phyloP scores from a whole-genome alignment of 1,284 basidiomycete species.

The Moesziomyces parantarcticus region DNA sequence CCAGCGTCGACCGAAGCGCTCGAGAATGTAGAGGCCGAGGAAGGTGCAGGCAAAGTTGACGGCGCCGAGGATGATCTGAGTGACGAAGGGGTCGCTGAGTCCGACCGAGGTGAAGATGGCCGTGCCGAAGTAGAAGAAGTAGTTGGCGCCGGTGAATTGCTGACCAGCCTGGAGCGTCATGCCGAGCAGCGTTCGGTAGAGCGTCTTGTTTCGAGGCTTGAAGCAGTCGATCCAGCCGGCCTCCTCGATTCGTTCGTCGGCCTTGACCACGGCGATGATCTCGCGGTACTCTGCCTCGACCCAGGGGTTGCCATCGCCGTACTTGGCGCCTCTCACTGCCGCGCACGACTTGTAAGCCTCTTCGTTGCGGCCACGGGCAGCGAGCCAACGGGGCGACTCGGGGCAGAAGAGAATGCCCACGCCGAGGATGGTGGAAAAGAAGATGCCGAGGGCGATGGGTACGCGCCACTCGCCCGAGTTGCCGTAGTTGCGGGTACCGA shows the following conservation, averaged over 20 bases:
- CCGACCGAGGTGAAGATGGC: conserved; percentile 78
- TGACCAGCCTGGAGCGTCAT: conserved; percentile 79
- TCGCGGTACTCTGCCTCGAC: conserved; percentile 63
- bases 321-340: conserved; percentile 72
- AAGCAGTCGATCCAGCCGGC: conserved; percentile 64
- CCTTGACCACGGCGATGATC: conserved; percentile 57
- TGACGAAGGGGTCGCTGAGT: conserved; percentile 73
- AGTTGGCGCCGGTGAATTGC: conserved; percentile 77
- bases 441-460: conserved; percentile 77
- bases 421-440: conserved; percentile 77
- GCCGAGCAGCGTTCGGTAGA: conserved; percentile 69
- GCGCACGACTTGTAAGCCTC: conserved; percentile 74
- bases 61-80: conserved; percentile 74
- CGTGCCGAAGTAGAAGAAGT: conserved; percentile 71
- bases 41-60: conserved; percentile 74
- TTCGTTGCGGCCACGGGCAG: conserved; percentile 71
- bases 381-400: conserved; percentile 78
- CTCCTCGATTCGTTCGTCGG: conserved; percentile 32
- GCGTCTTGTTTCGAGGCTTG: conserved; percentile 53
- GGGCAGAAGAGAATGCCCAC: conserved; percentile 81
- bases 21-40: conserved; percentile 74
- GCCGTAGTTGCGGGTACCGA: conserved; percentile 57
- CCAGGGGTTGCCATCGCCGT: conserved; percentile 57
- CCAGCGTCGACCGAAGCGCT: conserved; percentile 72
- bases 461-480: conserved; percentile 74